Evolutionary conservation across 2,329 filamentous ascomycete genomes (phyloP).

Genomic region (Scedosporium minutisporum): DNA sequence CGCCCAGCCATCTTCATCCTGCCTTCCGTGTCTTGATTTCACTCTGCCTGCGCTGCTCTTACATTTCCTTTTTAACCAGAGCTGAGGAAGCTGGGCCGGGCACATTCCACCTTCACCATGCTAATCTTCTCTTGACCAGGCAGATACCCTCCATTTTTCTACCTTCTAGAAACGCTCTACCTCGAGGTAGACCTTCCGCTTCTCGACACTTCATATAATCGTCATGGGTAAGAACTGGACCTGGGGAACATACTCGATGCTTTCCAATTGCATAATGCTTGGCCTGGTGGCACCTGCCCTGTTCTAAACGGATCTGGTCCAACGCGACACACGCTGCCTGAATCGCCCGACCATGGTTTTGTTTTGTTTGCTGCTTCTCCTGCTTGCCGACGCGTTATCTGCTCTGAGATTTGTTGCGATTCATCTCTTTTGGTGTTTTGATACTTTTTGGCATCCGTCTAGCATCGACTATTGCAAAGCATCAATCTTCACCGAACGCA

Average conservation of each 20-base stretch:
- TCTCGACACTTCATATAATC: neutral
- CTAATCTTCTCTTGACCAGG: neutral
- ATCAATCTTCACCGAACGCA: neutral
- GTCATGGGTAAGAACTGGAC: neutral
- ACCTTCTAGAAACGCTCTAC: neutral
- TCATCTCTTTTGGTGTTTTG: no score
- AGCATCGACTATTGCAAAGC: no score
- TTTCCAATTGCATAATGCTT: neutral
- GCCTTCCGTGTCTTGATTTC: neutral
- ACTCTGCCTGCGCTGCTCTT: neutral
- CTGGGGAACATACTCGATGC: neutral
- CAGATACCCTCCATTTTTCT: neutral
- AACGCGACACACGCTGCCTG: neutral
- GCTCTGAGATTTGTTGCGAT: neutral
- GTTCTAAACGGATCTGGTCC: neutral
- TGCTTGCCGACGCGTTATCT: neutral
- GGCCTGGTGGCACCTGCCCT: neutral
- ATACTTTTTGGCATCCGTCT: no score
- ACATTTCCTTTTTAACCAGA: neutral
- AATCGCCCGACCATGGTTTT: neutral
- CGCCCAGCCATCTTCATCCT: neutral
- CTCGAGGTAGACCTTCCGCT: neutral
- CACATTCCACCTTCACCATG: neutral
- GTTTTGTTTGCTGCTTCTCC: neutral
- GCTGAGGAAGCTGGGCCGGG: no score